phyloP scores from a whole-genome alignment of 192 early-diverging fungal genomes.

The Entophlyctis luteolus region DNA sequence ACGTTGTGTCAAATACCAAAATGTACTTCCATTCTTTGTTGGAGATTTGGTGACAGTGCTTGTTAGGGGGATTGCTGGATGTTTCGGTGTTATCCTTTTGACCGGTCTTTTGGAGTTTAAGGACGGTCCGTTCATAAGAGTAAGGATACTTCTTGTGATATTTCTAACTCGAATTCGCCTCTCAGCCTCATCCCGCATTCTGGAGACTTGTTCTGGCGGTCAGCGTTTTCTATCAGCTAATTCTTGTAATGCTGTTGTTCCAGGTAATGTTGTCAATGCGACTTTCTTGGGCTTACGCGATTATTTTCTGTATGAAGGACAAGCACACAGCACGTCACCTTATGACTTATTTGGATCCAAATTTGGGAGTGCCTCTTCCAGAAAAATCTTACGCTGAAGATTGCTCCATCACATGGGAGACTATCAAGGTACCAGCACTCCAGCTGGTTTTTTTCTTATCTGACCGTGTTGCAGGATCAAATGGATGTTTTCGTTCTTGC shows the following conservation, averaged over 20 bases:
- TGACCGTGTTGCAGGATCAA: constrained; percentile 49
- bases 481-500: constrained; percentile 92
- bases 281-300: too few species aligned
- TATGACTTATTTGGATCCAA: constrained; percentile 75
- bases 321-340: constrained; percentile 78
- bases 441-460: neutral
- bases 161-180: neutral
- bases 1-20: constrained; percentile 44
- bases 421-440: constrained; percentile 60
- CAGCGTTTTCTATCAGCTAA: constrained; percentile 83
- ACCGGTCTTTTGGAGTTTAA: constrained; percentile 86
- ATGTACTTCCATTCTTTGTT: constrained; percentile 25
- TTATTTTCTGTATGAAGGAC: too few species aligned
- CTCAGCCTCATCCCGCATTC: constrained; percentile 78
- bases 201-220: constrained; percentile 85
- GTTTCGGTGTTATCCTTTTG: constrained; percentile 59
- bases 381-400: constrained; percentile 89
- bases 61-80: constrained; percentile 30
- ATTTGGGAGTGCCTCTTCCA: constrained; percentile 74
- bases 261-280: too few species aligned
- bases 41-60: neutral
- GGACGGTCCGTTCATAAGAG: constrained; percentile 89
- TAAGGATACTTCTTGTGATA: neutral
- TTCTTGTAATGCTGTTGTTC: constrained; percentile 86
- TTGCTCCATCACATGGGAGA: constrained; percentile 75